These are phyloP conservation scores for Carex cristatella DNA, from an alignment of 176 grass and related monocot genomes.

Conservation along the genomic window DNA sequence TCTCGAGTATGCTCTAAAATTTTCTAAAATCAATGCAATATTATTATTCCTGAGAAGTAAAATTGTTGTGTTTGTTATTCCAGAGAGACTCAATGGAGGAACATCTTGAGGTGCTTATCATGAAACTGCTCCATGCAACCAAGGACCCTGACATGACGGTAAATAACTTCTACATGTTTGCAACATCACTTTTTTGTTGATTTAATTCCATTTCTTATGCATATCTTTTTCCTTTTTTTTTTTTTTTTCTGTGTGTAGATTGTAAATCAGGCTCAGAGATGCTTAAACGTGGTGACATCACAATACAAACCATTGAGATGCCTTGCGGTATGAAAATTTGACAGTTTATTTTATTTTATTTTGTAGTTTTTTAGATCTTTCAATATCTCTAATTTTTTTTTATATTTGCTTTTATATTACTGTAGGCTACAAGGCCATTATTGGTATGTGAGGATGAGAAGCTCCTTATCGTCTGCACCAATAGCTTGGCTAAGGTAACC, in stretches of 20 bases:
- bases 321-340: constrained; percentile 42
- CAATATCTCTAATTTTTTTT: background rate
- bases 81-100: constrained; percentile 68
- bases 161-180: background rate
- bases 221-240: background rate
- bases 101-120: constrained; percentile 56
- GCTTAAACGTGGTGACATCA: constrained; percentile 53
- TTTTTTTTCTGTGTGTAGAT: constrained; percentile 44
- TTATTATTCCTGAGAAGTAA: background rate
- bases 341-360: background rate
- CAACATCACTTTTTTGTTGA: background rate
- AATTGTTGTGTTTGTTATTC: constrained; percentile 19
- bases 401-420: background rate
- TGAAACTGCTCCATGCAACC: constrained; percentile 69
- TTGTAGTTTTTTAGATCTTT: background rate
- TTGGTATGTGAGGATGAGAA: constrained; percentile 61
- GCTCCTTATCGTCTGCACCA: constrained; percentile 64
- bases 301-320: constrained; percentile 79
- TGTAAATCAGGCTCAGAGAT: constrained; percentile 79
- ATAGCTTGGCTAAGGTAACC: constrained; percentile 81
- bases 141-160: constrained; percentile 80
- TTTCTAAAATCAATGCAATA: constrained; percentile 10
- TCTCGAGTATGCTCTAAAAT: constrained; percentile 8
- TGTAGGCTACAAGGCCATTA: constrained; percentile 59
- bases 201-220: constrained; percentile 4